Conservation (phyloP, 2,329 filamentous ascomycete species). For the Pyrenochaeta sp. region DNA sequence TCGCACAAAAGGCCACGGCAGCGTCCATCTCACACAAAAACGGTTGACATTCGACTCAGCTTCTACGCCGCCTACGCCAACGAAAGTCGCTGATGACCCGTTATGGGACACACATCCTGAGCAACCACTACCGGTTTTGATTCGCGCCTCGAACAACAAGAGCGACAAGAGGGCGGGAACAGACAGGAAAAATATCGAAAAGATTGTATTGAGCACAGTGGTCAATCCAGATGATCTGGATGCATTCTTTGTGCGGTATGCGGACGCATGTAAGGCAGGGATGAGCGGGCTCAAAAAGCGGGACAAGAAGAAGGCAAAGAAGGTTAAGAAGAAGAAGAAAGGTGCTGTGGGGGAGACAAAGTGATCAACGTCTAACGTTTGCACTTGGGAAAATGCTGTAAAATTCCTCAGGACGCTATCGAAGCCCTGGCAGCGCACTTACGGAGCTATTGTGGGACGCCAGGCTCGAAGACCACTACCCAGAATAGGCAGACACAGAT, state of each 20-base stretch:
- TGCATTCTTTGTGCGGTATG: conserved; percentile 83
- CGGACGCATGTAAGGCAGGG: conserved; percentile 87
- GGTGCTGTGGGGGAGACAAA: conserved; percentile 39
- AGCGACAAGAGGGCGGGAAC: conserved; percentile 57
- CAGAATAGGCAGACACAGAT: not conserved
- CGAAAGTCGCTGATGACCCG: conserved; percentile 58
- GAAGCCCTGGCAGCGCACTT: too few species aligned
- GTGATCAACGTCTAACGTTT: conserved; percentile 12
- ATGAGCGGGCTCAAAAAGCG: conserved; percentile 93
- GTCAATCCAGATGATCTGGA: conserved; percentile 81
- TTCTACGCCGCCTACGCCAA: conserved; percentile 42
- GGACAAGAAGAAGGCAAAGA: conserved; percentile 85
- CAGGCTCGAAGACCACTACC: too few species aligned
- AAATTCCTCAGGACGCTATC: not conserved
- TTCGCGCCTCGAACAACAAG: conserved; percentile 84
- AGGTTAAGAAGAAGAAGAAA: conserved; percentile 76
- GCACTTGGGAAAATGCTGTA: too few species aligned
- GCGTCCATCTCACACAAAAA: conserved; percentile 79
- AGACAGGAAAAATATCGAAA: conserved; percentile 58
- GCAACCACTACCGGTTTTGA: conserved; percentile 73
- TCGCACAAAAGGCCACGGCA: conserved; percentile 75
- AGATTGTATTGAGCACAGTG: conserved; percentile 82
- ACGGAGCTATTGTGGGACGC: too few species aligned
- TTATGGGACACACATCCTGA: conserved; percentile 69
- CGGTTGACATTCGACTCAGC: conserved; percentile 61